Base-by-base conservation (phyloP, 495 filamentous ascomycete genomes). In the Hypoxylon cercidicola region DNA sequence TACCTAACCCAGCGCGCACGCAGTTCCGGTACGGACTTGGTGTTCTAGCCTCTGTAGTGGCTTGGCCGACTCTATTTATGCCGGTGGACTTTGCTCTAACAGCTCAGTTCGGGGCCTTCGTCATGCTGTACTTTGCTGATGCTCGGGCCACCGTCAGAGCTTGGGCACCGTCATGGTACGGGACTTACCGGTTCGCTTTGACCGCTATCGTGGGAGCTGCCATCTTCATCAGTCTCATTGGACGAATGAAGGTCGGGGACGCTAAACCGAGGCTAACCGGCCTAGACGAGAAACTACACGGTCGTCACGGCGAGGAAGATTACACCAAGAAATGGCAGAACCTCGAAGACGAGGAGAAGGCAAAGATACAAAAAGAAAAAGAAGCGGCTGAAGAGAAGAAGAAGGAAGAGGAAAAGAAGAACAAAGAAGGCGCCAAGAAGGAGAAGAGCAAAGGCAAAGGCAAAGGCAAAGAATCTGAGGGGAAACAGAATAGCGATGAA, bases 161-260 rank as follows among this genome's bases (percentile, higher is more conserved):
- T 54, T 96, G 91, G 90, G 87, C 88, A n/a, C 95, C 95, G 20
- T 75, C 82, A 37, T 99, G 95, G 95, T 99, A 98, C 76, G 84
- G 82, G 65, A 90, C 88, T 37, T 99, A 99, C 81, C 92, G 95
- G 51, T 99, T 97, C 75, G 90, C 97, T 10, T 84, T 99, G 74
- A 98, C 95, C 15, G 96, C 96, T 74, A 78, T 99, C 28, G 95
- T 98, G 54, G 96, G 95, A 43, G 84, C 84, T 44, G 90, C 89
- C 66, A 93, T 98, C 67, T 85, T 96, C n/a, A 80, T 92, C 61
- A 93, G 86, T 63, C 82, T 99, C 71, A 84, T 98, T 66, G 93
- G 92, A 35, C 85, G 95, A 58, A 91, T 93, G 68, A 88, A 94
- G 75, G 90, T 99, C 71, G 87, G 86, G 52, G 85, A 89, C 59